Evolutionary conservation across 352 stramenopile genomes (phyloP).

Genomic region (Phytophthora pisi): DNA sequence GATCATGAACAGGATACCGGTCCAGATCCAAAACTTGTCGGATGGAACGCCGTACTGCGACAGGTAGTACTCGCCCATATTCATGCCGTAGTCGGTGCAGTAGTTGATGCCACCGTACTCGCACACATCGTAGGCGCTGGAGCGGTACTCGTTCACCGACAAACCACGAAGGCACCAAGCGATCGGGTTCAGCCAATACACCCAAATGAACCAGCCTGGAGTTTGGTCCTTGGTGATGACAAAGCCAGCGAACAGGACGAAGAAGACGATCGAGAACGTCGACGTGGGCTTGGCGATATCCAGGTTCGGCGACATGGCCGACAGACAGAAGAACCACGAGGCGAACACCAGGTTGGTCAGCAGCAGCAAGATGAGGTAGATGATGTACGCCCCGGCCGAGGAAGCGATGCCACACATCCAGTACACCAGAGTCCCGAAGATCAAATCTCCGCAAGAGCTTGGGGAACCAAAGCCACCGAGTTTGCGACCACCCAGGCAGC

Average conservation of each 20-base stretch:
- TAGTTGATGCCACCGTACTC: conserved; percentile 26
- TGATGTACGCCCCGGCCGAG: conserved; percentile 35
- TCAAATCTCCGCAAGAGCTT: conserved; percentile 52
- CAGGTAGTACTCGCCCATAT: conserved; percentile 31
- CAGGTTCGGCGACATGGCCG: conserved; percentile 33
- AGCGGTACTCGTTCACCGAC: conserved; percentile 36
- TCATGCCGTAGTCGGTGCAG: conserved; percentile 18
- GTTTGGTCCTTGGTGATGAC: conserved; percentile 45
- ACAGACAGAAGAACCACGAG: conserved; percentile 57
- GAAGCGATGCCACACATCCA: conserved; percentile 66
- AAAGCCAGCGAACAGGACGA: conserved; percentile 58
- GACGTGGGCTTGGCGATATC: conserved; percentile 50
- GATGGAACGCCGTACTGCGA: conserved; percentile 31
- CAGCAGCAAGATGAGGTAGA: conserved; percentile 53
- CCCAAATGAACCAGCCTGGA: conserved; percentile 32
- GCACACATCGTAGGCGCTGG: conserved; percentile 28
- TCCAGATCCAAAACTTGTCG: conserved; percentile 31
- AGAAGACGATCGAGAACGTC: conserved; percentile 46
- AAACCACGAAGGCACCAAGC: conserved; percentile 22
- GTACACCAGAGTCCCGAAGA: conserved; percentile 78
- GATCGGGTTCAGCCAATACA: conserved; percentile 48
- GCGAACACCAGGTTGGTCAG: conserved; percentile 55
- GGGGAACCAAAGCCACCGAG: conserved; percentile 37
- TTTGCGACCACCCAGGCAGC: conserved; percentile 59
- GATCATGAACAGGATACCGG: conserved; percentile 36